Evolutionary conservation across 805 yeast genomes (phyloP).

Genomic region (Candida germanica): DNA sequence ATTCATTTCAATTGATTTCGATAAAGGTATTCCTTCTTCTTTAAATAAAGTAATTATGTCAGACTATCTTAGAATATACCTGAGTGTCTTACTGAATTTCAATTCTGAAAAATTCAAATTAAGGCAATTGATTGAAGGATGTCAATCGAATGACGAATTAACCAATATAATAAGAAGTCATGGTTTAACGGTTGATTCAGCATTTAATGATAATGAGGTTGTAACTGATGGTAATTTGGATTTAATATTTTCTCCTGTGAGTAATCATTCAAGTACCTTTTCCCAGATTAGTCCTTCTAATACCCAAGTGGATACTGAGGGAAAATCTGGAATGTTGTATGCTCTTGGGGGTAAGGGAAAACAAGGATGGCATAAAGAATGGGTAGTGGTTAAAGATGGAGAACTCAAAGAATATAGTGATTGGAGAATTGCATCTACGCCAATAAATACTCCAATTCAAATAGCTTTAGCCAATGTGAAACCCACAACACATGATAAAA

Average conservation of each 20-base stretch:
- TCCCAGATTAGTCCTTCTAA: not conserved
- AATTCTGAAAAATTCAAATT: slow-evolving; percentile 41
- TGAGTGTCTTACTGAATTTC: slow-evolving; percentile 33
- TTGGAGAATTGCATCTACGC: slow-evolving; percentile 68
- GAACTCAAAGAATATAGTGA: slow-evolving; percentile 68
- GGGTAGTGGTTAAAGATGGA: slow-evolving; percentile 76
- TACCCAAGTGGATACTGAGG: slow-evolving; percentile 5
- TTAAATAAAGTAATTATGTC: slow-evolving; percentile 12
- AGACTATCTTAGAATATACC: slow-evolving; percentile 27
- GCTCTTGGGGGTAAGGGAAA: slow-evolving; percentile 58
- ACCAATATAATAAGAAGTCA: slow-evolving; percentile 29
- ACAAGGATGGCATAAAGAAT: slow-evolving; percentile 83
- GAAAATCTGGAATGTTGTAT: slow-evolving; percentile 47
- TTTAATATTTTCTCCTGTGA: slow-evolving; percentile 20
- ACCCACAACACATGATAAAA: slow-evolving; percentile 42
- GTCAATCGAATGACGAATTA: slow-evolving; percentile 38
- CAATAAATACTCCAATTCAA: slow-evolving; percentile 66
- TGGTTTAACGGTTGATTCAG: slow-evolving; percentile 17
- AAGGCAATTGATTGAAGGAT: slow-evolving; percentile 40
- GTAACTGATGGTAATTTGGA: slow-evolving; percentile 28
- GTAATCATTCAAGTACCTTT: not conserved
- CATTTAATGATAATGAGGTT: slow-evolving; percentile 14
- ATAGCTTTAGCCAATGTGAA: slow-evolving; percentile 65
- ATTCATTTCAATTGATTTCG: slow-evolving; percentile 20
- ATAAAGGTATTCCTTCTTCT: slow-evolving; percentile 12